A percentile compares a stretch with the other conserved stretches of the same genome.
These are phyloP conservation scores for Cordyceps tenuipes DNA, from an alignment of 2,329 filamentous ascomycete genomes.

Conservation along the genomic window DNA sequence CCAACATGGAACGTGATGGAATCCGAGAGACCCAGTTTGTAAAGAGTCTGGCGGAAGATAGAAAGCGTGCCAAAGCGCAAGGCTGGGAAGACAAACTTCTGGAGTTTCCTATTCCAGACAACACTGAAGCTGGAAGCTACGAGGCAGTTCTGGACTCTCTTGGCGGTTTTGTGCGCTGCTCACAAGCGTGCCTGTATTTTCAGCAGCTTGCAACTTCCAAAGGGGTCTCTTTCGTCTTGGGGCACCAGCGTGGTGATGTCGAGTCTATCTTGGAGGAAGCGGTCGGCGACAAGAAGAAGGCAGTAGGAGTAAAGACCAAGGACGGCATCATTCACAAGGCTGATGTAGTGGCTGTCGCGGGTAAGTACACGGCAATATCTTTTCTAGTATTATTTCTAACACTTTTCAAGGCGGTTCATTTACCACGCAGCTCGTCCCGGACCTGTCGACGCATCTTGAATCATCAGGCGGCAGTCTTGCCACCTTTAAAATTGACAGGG, in stretches of 20 bases:
- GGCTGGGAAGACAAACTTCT: constrained; percentile 19
- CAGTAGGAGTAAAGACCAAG: constrained; percentile 16
- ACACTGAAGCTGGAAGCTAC: constrained; percentile 9
- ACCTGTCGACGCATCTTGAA: constrained; percentile 22
- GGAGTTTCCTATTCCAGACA: constrained; percentile 17
- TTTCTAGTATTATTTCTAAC: neutral
- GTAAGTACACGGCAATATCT: constrained; percentile 10
- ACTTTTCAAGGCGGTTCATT: constrained; percentile 21
- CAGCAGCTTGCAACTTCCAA: constrained; percentile 16
- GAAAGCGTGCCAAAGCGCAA: constrained; percentile 13
- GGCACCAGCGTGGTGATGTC: constrained; percentile 18
- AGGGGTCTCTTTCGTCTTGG: constrained; percentile 21
- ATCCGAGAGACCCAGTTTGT: constrained; percentile 19
- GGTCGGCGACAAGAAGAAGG: constrained; percentile 12
- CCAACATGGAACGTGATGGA: constrained; percentile 19
- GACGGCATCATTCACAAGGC: constrained; percentile 16
- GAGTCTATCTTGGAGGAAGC: constrained; percentile 17
- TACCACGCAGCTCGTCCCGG: constrained; percentile 23
- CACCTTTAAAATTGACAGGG: constrained; percentile 21
- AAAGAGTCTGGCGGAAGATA: constrained; percentile 15
- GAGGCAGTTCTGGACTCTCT: constrained; percentile 20
- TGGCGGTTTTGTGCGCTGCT: constrained; percentile 18
- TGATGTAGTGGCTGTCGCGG: constrained; percentile 19
- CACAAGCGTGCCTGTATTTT: constrained; percentile 17
- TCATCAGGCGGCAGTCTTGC: constrained; percentile 23